phyloP scores from a whole-genome alignment of 1,284 basidiomycete species.

The Ustilago vetiveriae region DNA sequence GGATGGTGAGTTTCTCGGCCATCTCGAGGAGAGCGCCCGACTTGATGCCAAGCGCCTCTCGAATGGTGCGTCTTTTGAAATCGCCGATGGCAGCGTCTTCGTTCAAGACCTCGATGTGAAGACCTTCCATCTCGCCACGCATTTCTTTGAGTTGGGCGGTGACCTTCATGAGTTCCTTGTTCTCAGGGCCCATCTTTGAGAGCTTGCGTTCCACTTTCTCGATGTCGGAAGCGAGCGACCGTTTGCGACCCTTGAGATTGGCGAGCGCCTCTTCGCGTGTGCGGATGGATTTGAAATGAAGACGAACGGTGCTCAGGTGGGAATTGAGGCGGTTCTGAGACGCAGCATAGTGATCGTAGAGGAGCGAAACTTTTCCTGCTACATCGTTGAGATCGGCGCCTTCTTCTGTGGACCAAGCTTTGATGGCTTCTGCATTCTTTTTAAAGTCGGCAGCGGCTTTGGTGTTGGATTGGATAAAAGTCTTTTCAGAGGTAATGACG shows the following conservation, averaged over 20 bases:
- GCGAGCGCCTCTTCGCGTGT: slow-evolving; percentile 85
- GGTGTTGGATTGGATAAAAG: slow-evolving; percentile 77
- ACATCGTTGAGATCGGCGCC: slow-evolving; percentile 87
- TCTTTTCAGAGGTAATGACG: slow-evolving; percentile 87
- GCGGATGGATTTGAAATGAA: slow-evolving; percentile 74
- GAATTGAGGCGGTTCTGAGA: slow-evolving; percentile 78
- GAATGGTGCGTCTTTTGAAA: slow-evolving; percentile 79
- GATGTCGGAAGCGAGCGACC: slow-evolving; percentile 76
- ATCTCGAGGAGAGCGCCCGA: slow-evolving; percentile 87
- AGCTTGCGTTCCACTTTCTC: slow-evolving; percentile 90
- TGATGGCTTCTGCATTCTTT: slow-evolving; percentile 79
- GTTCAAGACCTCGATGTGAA: slow-evolving; percentile 84
- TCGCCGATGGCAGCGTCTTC: slow-evolving; percentile 86
- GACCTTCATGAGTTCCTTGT: slow-evolving; percentile 83
- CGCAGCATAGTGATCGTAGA: slow-evolving; percentile 77
- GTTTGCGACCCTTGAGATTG: slow-evolving; percentile 78
- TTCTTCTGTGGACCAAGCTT: slow-evolving; percentile 82
- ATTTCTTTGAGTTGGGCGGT: slow-evolving; percentile 79
- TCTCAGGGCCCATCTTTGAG: slow-evolving; percentile 84
- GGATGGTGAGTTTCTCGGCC: slow-evolving; percentile 86
- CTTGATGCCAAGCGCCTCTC: slow-evolving; percentile 82
- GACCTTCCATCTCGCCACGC: slow-evolving; percentile 77
- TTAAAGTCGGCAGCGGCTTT: slow-evolving; percentile 75
- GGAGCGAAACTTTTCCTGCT: slow-evolving; percentile 76
- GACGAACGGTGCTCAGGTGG: slow-evolving; percentile 79